Evolutionary conservation across 1,284 basidiomycete species (phyloP).

Genomic region (Athelia sp.): DNA sequence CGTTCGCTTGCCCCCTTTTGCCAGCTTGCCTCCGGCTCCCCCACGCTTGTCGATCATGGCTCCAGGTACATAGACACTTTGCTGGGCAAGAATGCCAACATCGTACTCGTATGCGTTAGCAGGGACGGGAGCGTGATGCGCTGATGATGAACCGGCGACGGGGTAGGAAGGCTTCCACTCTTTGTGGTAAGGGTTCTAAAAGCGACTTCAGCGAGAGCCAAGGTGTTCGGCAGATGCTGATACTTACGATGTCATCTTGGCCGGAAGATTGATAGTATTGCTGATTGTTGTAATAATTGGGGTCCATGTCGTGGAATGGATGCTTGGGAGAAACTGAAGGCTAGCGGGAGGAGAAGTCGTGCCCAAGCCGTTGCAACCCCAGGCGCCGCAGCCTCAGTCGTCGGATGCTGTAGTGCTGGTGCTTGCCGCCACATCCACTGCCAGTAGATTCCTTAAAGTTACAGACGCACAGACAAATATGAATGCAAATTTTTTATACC

Average conservation of each 20-base stretch:
- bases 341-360: no score
- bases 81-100: slow-evolving; percentile 81
- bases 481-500: no score
- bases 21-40: slow-evolving; percentile 77
- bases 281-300: slow-evolving; percentile 25
- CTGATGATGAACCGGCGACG: slow-evolving; percentile 56
- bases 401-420: not conserved
- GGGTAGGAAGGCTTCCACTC: slow-evolving; percentile 71
- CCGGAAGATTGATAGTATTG: slow-evolving; percentile 45
- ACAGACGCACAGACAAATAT: no score
- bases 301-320: slow-evolving; percentile 33
- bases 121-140: slow-evolving; percentile 73
- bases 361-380: not conserved
- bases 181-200: slow-evolving; percentile 66
- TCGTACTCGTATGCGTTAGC: slow-evolving; percentile 89
- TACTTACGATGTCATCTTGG: slow-evolving; percentile 41
- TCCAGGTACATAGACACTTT: slow-evolving; percentile 84
- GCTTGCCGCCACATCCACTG: no score
- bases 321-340: no score
- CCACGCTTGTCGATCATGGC: slow-evolving; percentile 84
- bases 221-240: no score
- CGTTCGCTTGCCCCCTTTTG: slow-evolving; percentile 87
- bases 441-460: no score
- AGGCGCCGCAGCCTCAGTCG: not conserved
- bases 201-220: no score